Evolutionary conservation across 495 filamentous ascomycete species (phyloP).

Genomic region (Antarctomyces pellizariae): DNA sequence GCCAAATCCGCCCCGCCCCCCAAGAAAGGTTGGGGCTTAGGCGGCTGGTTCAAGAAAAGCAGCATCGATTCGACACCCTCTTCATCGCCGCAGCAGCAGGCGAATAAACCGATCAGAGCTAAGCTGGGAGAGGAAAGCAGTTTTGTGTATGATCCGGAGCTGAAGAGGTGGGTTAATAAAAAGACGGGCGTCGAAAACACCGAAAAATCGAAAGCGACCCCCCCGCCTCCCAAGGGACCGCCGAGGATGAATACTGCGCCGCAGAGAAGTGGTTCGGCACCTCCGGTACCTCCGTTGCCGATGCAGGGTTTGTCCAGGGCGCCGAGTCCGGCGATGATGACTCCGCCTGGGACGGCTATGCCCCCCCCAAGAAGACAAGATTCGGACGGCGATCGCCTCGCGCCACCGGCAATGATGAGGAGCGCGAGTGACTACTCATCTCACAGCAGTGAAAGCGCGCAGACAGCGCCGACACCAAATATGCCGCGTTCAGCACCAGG

Average conservation of each 20-base stretch:
- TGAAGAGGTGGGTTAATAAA: slow-evolving; percentile 97
- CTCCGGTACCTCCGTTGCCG: slow-evolving; percentile 13
- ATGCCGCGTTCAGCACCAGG: slow-evolving; percentile 28
- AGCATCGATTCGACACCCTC: slow-evolving; percentile 10
- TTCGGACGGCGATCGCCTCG: slow-evolving; percentile 10
- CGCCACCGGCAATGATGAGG: slow-evolving; percentile 22
- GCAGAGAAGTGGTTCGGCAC: slow-evolving; percentile 11
- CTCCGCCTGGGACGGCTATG: slow-evolving; percentile 2
- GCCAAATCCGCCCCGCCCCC: slow-evolving; percentile 17
- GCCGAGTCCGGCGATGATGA: slow-evolving; percentile 12
- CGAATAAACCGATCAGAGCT: slow-evolving; percentile 60
- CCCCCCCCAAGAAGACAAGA: slow-evolving; percentile 3
- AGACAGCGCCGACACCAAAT: slow-evolving; percentile 14
- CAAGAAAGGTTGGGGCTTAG: slow-evolving; percentile 68
- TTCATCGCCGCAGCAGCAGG: too few species aligned
- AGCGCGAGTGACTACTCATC: too few species aligned
- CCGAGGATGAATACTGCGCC: slow-evolving; percentile 8
- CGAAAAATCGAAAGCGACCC: slow-evolving; percentile 23
- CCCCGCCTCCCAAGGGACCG: slow-evolving; percentile 21
- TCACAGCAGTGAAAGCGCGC: slow-evolving; percentile 17
- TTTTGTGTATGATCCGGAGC: slow-evolving; percentile 81
- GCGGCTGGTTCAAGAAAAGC: slow-evolving; percentile 54
- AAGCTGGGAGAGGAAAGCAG: slow-evolving; percentile 87
- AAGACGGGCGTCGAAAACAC: slow-evolving; percentile 40
- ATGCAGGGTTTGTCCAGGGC: slow-evolving; percentile 8